Evolutionary conservation across 2,329 filamentous ascomycete genomes (phyloP), one percentile per base, ranked within the genome.

Genomic region (Leptographium radiaticola): DNA sequence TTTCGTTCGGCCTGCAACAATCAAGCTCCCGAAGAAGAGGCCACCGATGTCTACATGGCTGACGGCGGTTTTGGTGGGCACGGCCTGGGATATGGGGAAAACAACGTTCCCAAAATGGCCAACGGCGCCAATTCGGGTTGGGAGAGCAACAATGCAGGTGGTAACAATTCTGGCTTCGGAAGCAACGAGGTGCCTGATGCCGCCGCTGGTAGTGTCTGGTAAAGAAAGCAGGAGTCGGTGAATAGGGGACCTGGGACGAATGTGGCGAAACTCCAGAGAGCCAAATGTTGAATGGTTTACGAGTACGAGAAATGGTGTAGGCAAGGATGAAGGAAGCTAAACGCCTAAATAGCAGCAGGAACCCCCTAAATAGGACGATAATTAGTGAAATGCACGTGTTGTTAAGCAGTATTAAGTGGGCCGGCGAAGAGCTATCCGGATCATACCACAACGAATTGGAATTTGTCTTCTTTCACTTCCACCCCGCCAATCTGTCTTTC

Each of bases 1-100:
- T 70, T 63, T 58, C 68, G 69, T 59, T 65, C 66, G 50, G 60
- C 62, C 53, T 75, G 72, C 65, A 63, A 60, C 9, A 39, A 34
- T 12, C 6, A 50, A 30, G 18, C 13, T 4, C 15, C 38, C 18
- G 11, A 38, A 20, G 30, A 15, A 18, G 25, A 4, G 4, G 15
- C 13, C n/a, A 34, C 1, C n/a, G 31, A 18, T 38, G 51, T 6
- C 44, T 40, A 46, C 11, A 40, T 36, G 30, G 46, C n/a, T 43
- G n/a, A 30, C 18, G 15, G 3, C 13, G 31, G 45, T 11, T 33
- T 34, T n/a, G 31, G 45, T 16, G 31, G 31, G 18, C 15, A 18
- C 6, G 31, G 10, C 10, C 33, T 34, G 33, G 45, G 31, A 13
- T 47, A 38, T 20, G 47, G 18, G 18, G 38, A n/a, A 7, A 13